These are phyloP conservation scores for Parascedosporium putredinis DNA, from an alignment of 2,329 filamentous ascomycete species.

Conservation along the genomic window DNA sequence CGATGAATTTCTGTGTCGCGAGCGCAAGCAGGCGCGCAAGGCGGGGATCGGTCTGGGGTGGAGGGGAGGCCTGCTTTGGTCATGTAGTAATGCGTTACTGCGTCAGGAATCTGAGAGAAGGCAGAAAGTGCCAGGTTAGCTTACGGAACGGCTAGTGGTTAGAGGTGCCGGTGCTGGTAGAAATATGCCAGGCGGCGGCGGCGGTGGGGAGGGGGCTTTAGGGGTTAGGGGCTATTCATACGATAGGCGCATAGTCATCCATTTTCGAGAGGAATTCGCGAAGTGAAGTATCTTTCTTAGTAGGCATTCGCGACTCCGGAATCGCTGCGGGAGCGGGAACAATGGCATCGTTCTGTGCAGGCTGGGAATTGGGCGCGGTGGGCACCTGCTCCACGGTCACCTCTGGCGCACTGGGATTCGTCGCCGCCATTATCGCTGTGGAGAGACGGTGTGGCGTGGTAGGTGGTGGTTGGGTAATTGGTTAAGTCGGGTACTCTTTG, in stretches of 20 bases:
- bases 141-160: no score
- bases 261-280: constrained; percentile 92
- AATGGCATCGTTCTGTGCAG: constrained; percentile 11
- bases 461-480: no score
- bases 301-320: constrained; percentile 55
- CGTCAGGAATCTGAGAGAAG: constrained; percentile 74
- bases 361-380: neutral
- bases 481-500: no score
- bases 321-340: constrained; percentile 28
- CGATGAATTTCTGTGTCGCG: constrained; percentile 98
- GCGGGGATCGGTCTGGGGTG: constrained; percentile 79
- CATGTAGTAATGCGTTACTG: constrained; percentile 96
- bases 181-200: neutral
- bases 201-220: neutral
- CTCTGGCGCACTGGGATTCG: constrained; percentile 1
- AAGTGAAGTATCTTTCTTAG: constrained; percentile 83
- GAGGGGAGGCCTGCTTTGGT: constrained; percentile 89
- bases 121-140: constrained; percentile 12
- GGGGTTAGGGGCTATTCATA: constrained; percentile 35
- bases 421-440: constrained; percentile 1
- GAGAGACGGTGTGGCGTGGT: neutral
- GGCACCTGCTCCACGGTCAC: constrained; percentile 4
- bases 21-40: constrained; percentile 89
- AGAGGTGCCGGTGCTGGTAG: no score
- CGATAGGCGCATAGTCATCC: constrained; percentile 96